Percentiles rank a stretch among this genome's conserved stretches.
phyloP scores from a whole-genome alignment of 768 basidiomycete genomes.

The Boletus speciosus region DNA sequence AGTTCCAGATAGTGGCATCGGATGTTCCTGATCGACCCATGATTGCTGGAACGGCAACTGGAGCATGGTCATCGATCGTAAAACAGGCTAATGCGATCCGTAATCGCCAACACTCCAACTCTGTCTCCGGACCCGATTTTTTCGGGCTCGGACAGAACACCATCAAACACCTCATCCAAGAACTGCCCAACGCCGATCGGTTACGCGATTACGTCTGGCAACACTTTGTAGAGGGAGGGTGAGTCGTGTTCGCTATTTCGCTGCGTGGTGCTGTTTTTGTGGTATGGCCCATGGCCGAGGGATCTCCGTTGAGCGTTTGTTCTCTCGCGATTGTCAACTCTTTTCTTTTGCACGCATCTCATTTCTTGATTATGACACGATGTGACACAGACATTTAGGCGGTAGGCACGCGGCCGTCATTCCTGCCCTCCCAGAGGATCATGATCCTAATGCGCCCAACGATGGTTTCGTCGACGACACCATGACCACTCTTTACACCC shows the following conservation, averaged over 20 bases:
- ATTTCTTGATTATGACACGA: constrained; percentile 32
- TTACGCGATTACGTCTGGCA: constrained; percentile 85
- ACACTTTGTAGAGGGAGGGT: constrained; percentile 82
- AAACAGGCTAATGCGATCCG: constrained; percentile 79
- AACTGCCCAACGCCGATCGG: constrained; percentile 67
- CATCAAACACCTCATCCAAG: constrained; percentile 88
- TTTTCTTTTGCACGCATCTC: constrained; percentile 22
- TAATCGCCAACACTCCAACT: constrained; percentile 80
- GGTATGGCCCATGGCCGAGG: constrained; percentile 9
- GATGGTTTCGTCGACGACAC: constrained; percentile 26
- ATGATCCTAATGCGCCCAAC: constrained; percentile 1
- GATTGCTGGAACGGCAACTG: constrained; percentile 83
- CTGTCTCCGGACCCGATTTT: constrained; percentile 85
- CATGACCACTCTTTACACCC: constrained; percentile 12
- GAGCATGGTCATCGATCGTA: constrained; percentile 83
- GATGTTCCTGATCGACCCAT: constrained; percentile 70
- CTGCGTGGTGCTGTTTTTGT: constrained; percentile 1
- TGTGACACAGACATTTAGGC: constrained; percentile 59
- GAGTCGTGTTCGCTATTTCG: constrained; percentile 35
- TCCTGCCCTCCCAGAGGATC: constrained; percentile 73
- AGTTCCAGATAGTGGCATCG: constrained; percentile 77
- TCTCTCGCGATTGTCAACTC: constrained; percentile 12
- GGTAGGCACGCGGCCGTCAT: constrained; percentile 81
- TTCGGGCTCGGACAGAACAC: constrained; percentile 85
- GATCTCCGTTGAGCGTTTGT: background rate